These are phyloP conservation scores for cucumber (Cucumis sativus) DNA, from an alignment of 306 rosid genomes.

Conservation along the genomic window DNA sequence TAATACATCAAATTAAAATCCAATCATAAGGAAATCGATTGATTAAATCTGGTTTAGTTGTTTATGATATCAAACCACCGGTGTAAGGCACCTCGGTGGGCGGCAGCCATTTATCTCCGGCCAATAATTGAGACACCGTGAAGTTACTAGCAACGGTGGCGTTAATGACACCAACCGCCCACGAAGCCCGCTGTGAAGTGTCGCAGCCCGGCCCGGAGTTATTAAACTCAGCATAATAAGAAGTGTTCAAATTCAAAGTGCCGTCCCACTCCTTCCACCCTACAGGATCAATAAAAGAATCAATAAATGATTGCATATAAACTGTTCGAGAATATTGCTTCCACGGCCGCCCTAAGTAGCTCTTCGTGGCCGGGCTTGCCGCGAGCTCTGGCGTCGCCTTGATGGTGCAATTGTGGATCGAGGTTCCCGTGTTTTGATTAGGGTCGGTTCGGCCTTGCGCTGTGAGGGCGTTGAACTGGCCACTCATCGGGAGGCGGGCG, in stretches of 20 bases:
- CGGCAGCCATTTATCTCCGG: neutral
- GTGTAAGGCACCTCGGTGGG: neutral
- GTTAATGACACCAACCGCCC: neutral
- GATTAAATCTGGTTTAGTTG: neutral
- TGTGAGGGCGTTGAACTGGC: slow-evolving; percentile 4
- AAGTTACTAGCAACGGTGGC: neutral
- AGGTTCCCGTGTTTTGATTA: neutral
- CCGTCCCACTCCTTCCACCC: slow-evolving; percentile 12
- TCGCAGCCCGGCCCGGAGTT: neutral
- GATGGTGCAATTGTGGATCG: slow-evolving; percentile 8
- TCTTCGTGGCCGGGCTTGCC: neutral
- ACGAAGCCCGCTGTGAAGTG: neutral
- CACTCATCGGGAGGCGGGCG: neutral
- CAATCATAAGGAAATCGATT: neutral
- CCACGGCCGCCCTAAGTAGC: slow-evolving; percentile 11
- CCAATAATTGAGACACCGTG: neutral
- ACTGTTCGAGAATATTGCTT: slow-evolving; percentile 5
- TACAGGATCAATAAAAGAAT: neutral
- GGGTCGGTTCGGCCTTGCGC: slow-evolving; percentile 9
- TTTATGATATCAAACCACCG: neutral
- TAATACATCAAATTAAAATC: neutral
- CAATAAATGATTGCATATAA: slow-evolving; percentile 1
- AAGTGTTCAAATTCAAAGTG: neutral
- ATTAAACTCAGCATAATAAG: neutral
- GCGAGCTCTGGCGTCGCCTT: neutral